These are phyloP conservation scores for Suhomyces xylopsoci DNA, from an alignment of 805 yeast species.

Conservation along the genomic window DNA sequence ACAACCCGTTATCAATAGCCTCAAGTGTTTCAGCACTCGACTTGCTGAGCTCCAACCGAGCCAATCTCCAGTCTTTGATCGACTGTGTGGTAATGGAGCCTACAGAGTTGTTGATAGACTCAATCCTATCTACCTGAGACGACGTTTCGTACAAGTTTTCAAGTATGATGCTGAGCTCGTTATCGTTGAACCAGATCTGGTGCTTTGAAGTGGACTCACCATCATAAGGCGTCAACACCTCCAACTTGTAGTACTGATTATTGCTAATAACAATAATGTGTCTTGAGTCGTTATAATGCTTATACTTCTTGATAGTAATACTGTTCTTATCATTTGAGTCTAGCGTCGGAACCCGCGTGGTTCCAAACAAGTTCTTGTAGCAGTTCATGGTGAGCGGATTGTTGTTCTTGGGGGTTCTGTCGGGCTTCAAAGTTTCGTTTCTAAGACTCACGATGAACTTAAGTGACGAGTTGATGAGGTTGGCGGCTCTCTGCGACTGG, in stretches of 20 bases:
- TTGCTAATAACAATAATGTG: slow-evolving; percentile 50
- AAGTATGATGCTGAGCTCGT: slow-evolving; percentile 46
- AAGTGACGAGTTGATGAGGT: slow-evolving; percentile 60
- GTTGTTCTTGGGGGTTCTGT: slow-evolving; percentile 49
- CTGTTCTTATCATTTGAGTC: slow-evolving; percentile 23
- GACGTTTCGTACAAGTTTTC: slow-evolving; percentile 43
- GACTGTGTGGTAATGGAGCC: slow-evolving; percentile 57
- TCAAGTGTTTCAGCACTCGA: slow-evolving; percentile 36
- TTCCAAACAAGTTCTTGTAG: slow-evolving; percentile 63
- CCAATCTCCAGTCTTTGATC: slow-evolving; percentile 47
- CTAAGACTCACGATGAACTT: slow-evolving; percentile 63
- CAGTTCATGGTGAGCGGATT: slow-evolving; percentile 65
- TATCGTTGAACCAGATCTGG: slow-evolving; percentile 52
- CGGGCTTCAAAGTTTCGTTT: slow-evolving; percentile 53
- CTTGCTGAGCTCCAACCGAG: slow-evolving; percentile 39
- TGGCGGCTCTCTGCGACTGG: slow-evolving; percentile 68
- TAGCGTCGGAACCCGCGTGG: slow-evolving; percentile 50
- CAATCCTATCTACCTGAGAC: slow-evolving; percentile 28
- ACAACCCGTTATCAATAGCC: slow-evolving; percentile 48
- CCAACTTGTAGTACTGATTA: slow-evolving; percentile 50
- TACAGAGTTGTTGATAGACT: slow-evolving; percentile 43
- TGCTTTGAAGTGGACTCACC: slow-evolving; percentile 19
- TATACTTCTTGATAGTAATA: slow-evolving; percentile 36
- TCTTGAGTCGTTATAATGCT: slow-evolving; percentile 34
- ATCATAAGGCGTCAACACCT: slow-evolving; percentile 39